Percentiles rank a stretch among this genome's conserved stretches.
Evolutionary conservation across 129 eudicot genomes (phyloP).

Genomic region (Chrysanthemum seticuspe): DNA sequence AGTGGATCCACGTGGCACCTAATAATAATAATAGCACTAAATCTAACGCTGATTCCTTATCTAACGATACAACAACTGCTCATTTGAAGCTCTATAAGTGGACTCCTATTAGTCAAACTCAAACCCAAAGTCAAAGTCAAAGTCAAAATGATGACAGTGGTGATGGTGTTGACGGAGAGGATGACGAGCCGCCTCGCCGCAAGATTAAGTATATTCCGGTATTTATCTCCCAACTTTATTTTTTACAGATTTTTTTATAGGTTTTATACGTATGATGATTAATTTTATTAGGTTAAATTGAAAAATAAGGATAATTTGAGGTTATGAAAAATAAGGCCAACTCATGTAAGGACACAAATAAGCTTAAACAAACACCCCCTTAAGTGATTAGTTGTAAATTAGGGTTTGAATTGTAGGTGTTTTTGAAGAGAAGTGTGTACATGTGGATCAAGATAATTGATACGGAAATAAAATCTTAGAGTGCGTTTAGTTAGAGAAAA

Average conservation of each 20-base stretch:
- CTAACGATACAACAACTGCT: constrained; percentile 45
- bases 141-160: constrained; percentile 24
- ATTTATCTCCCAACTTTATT: constrained; percentile 11
- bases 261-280: too few relatives aligned
- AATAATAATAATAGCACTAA: constrained; percentile 22
- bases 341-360: too few relatives aligned
- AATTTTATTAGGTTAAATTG: too few relatives aligned
- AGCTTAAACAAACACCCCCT: too few relatives aligned
- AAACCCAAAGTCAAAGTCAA: constrained; percentile 39
- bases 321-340: too few relatives aligned
- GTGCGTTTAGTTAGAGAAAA: too few relatives aligned
- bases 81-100: constrained; percentile 75
- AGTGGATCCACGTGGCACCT: constrained; percentile 77
- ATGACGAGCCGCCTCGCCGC: constrained; percentile 64
- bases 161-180: constrained; percentile 33
- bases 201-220: constrained; percentile 93
- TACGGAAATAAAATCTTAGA: too few relatives aligned
- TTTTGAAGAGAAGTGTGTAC: too few relatives aligned
- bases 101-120: constrained; percentile 65
- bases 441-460: too few relatives aligned
- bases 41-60: constrained; percentile 32
- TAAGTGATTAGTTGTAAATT: too few relatives aligned
- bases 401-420: too few relatives aligned
- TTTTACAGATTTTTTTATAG: background rate
- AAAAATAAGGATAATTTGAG: too few relatives aligned